Evolutionary conservation across 805 yeast species (phyloP), one percentile per base, ranked within the genome.

Genomic region (Yarrowia sp.): DNA sequence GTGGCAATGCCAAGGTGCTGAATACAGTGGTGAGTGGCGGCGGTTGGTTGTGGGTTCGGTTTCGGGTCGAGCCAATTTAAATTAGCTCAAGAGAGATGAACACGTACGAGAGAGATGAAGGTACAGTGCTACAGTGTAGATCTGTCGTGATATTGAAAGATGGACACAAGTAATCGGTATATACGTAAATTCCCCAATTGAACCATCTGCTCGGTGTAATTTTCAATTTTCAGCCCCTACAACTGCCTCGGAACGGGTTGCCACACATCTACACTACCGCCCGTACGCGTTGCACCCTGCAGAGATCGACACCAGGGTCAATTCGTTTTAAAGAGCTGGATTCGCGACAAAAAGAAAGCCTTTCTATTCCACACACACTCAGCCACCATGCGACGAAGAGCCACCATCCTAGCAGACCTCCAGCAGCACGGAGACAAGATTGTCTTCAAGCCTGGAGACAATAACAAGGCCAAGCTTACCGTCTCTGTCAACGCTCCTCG

Each of bases 261-360:
- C 22, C 22, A 18, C 9, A 39, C 43, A 39, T n/a, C 22, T 15
- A 17, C 44, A 41, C 22, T 14, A n/a, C 22, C 10, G 4, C 17
- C n/a, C n/a, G 13, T 35, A 43, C 48, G 48, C 48, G 48, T 43
- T 8, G 13, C 45, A 17, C 57, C 58, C 58, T 51, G 58, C 58
- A 51, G 39, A 35, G 58, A 51, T 51, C 58, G 58, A 51, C 58
- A 51, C 58, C 58, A 51, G 58, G 58, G 58, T 51, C 58, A 51
- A 8, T 38, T 33, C 28, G 14, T 32, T 32, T n/a, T 47, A n/a
- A 43, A 45, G 38, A 39, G 28, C 39, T 18, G 39, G 17, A 18
- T 3, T n/a, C 8, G 42, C 42, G 8, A 17, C 14, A n/a, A 33
- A 47, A 47, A 47, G 53, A 47, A 31, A 44, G 14, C 48, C 36